Percentiles rank a stretch among this genome's conserved stretches.
phyloP scores from a whole-genome alignment of 257 asterid species.

The Marsdenia floribunda region DNA sequence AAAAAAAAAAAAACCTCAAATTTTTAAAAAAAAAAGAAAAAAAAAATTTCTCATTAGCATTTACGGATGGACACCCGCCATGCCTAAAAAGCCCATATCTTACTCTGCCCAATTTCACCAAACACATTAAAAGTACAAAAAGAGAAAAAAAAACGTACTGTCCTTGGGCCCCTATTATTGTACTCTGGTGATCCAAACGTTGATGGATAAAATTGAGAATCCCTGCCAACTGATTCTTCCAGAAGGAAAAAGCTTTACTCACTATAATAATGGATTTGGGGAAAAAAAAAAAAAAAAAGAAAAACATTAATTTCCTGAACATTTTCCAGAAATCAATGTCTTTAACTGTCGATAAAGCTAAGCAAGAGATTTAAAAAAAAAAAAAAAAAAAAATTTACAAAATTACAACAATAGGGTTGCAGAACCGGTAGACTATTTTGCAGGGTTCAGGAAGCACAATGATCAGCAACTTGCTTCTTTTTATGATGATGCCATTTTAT shows the following conservation, averaged over 20 bases:
- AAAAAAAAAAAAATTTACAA: background rate
- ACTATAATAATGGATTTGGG: background rate
- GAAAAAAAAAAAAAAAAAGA: background rate
- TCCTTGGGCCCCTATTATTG: no score
- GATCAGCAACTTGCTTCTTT: background rate
- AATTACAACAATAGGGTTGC: background rate
- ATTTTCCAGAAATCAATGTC: background rate
- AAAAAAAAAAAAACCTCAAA: no score
- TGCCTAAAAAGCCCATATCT: no score
- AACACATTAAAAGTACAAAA: no score
- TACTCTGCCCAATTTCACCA: no score
- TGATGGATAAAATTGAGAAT: no score
- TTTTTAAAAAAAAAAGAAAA: no score
- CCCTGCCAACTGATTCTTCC: background rate
- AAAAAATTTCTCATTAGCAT: no score
- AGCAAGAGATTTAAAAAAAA: background rate
- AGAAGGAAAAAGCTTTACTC: no score
- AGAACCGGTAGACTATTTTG: background rate
- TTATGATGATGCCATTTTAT: conserved; percentile 9
- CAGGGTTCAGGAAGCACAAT: background rate
- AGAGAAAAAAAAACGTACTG: no score
- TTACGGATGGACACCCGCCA: no score
- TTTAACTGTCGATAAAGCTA: background rate
- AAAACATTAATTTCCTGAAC: background rate
- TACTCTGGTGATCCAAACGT: no score